Conservation (phyloP, 2,329 filamentous ascomycete species). For the Trichoderma harzianum region DNA sequence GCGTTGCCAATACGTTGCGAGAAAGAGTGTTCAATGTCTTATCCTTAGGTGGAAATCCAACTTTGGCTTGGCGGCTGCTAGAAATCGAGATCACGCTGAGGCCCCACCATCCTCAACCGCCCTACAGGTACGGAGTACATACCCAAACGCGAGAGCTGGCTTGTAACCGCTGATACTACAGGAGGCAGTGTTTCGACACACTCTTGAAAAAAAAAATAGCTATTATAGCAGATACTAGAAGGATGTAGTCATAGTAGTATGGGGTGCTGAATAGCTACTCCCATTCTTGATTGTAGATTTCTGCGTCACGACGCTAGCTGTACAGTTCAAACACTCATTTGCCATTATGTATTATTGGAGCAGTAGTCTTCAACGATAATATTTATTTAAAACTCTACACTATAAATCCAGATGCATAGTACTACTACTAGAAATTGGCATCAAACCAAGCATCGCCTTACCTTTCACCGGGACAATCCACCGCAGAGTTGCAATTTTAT, state of each 20-base stretch:
- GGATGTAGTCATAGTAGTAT: too few species aligned
- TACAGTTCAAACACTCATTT: background rate
- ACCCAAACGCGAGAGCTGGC: background rate
- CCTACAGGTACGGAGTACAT: background rate
- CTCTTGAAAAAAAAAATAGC: background rate
- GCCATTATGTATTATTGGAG: background rate
- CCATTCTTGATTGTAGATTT: background rate
- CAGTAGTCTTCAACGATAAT: background rate
- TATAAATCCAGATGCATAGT: background rate
- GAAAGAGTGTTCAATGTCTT: background rate
- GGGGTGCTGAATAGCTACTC: background rate
- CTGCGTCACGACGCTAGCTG: background rate
- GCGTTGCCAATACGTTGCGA: background rate
- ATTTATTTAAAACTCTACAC: background rate
- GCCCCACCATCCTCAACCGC: background rate
- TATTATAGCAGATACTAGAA: too few species aligned
- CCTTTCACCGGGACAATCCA: background rate
- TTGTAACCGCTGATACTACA: background rate
- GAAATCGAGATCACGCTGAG: conserved; percentile 4
- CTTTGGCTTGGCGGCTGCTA: background rate
- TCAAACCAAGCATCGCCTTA: background rate
- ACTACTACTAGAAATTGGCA: background rate
- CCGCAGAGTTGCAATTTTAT: background rate
- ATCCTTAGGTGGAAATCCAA: background rate
- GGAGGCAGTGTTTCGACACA: background rate